Percentiles rank a stretch among this genome's conserved stretches.
These are phyloP conservation scores for Dipodascopsis uninucleata DNA, from an alignment of 805 yeast species.

Conservation along the genomic window DNA sequence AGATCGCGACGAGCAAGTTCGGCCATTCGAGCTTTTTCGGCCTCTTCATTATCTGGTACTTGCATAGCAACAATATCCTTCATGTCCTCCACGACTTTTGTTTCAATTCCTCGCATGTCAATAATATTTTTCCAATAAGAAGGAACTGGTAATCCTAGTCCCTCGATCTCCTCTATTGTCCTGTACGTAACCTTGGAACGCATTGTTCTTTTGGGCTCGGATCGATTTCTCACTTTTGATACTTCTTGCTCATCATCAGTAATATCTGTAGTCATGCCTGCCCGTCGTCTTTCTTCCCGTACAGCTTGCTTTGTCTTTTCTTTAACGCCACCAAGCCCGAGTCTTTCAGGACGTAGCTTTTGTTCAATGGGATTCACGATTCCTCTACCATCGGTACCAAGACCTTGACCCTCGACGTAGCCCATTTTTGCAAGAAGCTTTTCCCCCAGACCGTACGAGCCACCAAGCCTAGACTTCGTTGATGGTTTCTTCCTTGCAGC, in stretches of 20 bases:
- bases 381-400: slow-evolving; percentile 73
- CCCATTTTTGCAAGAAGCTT: slow-evolving; percentile 79
- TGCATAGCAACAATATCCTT: slow-evolving; percentile 5
- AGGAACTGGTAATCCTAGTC: slow-evolving; percentile 34
- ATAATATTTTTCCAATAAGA: slow-evolving; percentile 29
- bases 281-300: slow-evolving; percentile 28
- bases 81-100: slow-evolving; percentile 25
- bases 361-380: slow-evolving; percentile 78
- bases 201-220: slow-evolving; percentile 3
- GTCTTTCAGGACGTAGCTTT: slow-evolving; percentile 57
- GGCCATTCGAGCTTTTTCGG: slow-evolving; percentile 10
- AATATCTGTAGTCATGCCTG: slow-evolving; percentile 17
- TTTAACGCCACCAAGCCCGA: slow-evolving; percentile 68
- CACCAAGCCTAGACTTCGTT: neutral
- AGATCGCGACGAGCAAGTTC: slow-evolving; percentile 24
- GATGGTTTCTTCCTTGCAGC: neutral
- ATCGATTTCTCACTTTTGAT: slow-evolving; percentile 24
- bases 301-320: slow-evolving; percentile 38
- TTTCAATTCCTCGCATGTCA: slow-evolving; percentile 28
- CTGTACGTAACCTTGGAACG: slow-evolving; percentile 29
- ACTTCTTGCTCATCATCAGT: slow-evolving; percentile 14
- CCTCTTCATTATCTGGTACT: slow-evolving; percentile 5
- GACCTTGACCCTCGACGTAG: slow-evolving; percentile 73
- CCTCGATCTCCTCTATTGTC: slow-evolving; percentile 34
- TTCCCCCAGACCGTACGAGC: slow-evolving; percentile 74